Evolutionary conservation across 2,329 filamentous ascomycete species (phyloP).

Genomic region (Zalaria sp.): DNA sequence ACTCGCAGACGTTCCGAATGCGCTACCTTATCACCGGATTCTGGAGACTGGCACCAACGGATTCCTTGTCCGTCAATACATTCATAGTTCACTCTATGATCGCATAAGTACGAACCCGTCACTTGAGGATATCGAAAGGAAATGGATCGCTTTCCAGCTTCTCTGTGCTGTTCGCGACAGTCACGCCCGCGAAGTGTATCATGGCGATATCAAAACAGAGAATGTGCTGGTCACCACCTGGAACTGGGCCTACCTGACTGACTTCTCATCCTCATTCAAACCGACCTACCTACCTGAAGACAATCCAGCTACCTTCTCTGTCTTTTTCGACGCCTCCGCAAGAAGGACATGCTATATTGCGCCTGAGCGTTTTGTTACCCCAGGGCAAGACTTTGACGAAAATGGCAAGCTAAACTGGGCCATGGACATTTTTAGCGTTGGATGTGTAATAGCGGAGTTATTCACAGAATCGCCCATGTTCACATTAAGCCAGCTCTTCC

Average conservation of each 20-base stretch:
- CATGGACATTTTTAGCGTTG: slow-evolving; percentile 97
- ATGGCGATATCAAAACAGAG: slow-evolving; percentile 97
- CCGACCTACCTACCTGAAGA: slow-evolving; percentile 88
- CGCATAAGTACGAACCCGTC: slow-evolving; percentile 93
- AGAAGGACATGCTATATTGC: slow-evolving; percentile 89
- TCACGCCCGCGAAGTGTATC: slow-evolving; percentile 76
- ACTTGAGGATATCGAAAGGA: slow-evolving; percentile 94
- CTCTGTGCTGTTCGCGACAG: slow-evolving; percentile 86
- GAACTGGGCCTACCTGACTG: slow-evolving; percentile 98
- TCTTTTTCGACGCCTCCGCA: slow-evolving; percentile 91
- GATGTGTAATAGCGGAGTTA: slow-evolving; percentile 91
- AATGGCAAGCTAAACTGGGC: slow-evolving; percentile 57
- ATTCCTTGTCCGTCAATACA: slow-evolving; percentile 84
- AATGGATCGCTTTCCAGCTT: slow-evolving; percentile 94
- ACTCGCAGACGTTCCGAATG: slow-evolving; percentile 76
- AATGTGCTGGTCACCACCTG: slow-evolving; percentile 95
- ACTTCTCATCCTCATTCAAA: slow-evolving; percentile 93
- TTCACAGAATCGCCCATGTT: slow-evolving; percentile 96
- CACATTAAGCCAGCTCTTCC: slow-evolving; percentile 88
- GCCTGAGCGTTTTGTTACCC: slow-evolving; percentile 74
- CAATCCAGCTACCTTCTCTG: slow-evolving; percentile 93
- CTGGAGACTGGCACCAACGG: slow-evolving; percentile 85
- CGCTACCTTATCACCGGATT: slow-evolving; percentile 76
- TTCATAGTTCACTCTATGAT: slow-evolving; percentile 95
- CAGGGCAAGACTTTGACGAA: slow-evolving; percentile 27